A percentile compares a stretch with the other conserved stretches of the same genome.
phyloP scores from a whole-genome alignment of 768 basidiomycete genomes.

The Tulasnella sp. region DNA sequence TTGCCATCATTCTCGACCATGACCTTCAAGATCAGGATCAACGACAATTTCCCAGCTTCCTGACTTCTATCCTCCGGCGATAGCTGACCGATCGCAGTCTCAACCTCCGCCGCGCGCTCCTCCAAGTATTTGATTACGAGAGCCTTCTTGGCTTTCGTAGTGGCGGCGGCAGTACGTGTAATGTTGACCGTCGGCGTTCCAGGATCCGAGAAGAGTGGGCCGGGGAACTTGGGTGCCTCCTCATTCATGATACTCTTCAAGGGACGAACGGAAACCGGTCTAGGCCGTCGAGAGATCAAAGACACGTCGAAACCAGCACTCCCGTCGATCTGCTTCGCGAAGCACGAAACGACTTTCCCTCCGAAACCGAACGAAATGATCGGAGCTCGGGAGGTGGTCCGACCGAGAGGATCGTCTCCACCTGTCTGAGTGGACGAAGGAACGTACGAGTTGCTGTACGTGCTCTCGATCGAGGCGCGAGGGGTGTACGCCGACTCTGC shows the following conservation, averaged over 20 bases:
- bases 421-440: slow-evolving; percentile 77
- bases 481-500: not conserved
- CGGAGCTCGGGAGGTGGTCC: slow-evolving; percentile 55
- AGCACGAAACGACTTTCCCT: slow-evolving; percentile 82
- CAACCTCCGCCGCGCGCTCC: slow-evolving; percentile 63
- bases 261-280: slow-evolving; percentile 53
- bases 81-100: slow-evolving; percentile 63
- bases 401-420: slow-evolving; percentile 68
- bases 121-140: slow-evolving; percentile 67
- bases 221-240: slow-evolving; percentile 61
- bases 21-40: slow-evolving; percentile 62
- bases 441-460: slow-evolving; percentile 38
- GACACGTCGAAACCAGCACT: slow-evolving; percentile 71
- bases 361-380: slow-evolving; percentile 87
- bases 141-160: slow-evolving; percentile 74
- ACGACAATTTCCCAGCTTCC: slow-evolving; percentile 62
- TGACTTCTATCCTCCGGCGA: slow-evolving; percentile 42
- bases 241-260: slow-evolving; percentile 62
- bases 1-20: slow-evolving; percentile 87
- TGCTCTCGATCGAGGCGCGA: not conserved
- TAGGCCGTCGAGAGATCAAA: slow-evolving; percentile 56
- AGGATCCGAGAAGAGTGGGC: slow-evolving; percentile 73
- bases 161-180: slow-evolving; percentile 45
- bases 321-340: slow-evolving; percentile 57
- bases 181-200: slow-evolving; percentile 51